phyloP scores from a whole-genome alignment of 179 eudicot species.

The Sideroxylon spinosum region DNA sequence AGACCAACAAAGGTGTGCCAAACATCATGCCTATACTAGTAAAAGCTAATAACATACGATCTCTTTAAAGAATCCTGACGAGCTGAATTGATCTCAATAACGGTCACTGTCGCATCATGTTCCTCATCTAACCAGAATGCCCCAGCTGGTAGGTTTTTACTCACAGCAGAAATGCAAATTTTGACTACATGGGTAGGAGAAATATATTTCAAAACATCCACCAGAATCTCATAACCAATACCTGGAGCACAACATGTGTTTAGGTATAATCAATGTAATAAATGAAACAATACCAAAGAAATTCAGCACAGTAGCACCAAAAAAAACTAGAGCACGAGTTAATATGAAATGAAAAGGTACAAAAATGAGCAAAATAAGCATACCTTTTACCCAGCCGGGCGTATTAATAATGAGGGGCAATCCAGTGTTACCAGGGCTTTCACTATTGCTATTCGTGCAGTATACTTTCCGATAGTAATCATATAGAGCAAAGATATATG shows the following conservation, averaged over 20 bases:
- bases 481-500: slow-evolving; percentile 46
- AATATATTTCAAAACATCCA: slow-evolving; percentile 64
- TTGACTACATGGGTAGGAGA: slow-evolving; percentile 77
- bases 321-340: neutral
- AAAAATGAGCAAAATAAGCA: neutral
- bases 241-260: slow-evolving; percentile 43
- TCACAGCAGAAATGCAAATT: slow-evolving; percentile 55
- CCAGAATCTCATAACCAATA: slow-evolving; percentile 64
- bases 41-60: slow-evolving; percentile 48
- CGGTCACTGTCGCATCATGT: slow-evolving; percentile 29
- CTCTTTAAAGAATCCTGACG: slow-evolving; percentile 58
- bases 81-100: slow-evolving; percentile 71
- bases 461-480: slow-evolving; percentile 52
- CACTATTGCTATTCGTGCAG: slow-evolving; percentile 25
- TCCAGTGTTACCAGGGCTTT: slow-evolving; percentile 28
- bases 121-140: slow-evolving; percentile 62
- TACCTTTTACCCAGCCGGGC: slow-evolving; percentile 95
- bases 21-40: neutral
- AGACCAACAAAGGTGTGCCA: neutral
- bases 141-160: slow-evolving; percentile 75
- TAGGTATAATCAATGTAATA: slow-evolving; percentile 4
- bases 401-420: slow-evolving; percentile 81
- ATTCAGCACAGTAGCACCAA: slow-evolving; percentile 5
- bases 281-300: slow-evolving; percentile 1
- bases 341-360: neutral